Conservation (phyloP, 2,329 filamentous ascomycete species). For the Phialophora expanda region DNA sequence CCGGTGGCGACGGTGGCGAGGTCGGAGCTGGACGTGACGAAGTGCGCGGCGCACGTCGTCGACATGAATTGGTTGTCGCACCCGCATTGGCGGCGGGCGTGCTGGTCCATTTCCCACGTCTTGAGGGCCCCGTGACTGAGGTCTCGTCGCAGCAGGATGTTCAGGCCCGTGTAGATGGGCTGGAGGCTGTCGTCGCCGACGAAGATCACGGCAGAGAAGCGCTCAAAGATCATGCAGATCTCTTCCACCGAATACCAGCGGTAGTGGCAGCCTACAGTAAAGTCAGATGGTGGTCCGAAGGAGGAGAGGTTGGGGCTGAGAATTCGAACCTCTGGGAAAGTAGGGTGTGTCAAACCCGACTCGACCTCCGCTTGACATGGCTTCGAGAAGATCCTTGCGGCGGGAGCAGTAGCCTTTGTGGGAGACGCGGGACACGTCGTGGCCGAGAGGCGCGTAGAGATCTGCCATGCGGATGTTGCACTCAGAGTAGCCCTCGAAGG, state of each 20-base stretch:
- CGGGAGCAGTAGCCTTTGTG: constrained; percentile 43
- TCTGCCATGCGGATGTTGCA: constrained; percentile 46
- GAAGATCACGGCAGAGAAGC: constrained; percentile 51
- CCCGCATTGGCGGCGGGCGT: constrained; percentile 44
- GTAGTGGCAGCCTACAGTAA: constrained; percentile 47
- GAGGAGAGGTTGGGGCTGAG: neutral
- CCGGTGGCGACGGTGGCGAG: constrained; percentile 28
- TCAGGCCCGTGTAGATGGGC: constrained; percentile 53
- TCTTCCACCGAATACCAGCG: constrained; percentile 51
- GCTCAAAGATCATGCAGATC: constrained; percentile 53
- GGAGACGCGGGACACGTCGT: constrained; percentile 29
- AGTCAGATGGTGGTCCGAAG: neutral
- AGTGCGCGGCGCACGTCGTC: constrained; percentile 41
- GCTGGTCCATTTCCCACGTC: constrained; percentile 47
- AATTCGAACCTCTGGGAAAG: constrained; percentile 44
- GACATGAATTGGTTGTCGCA: constrained; percentile 52
- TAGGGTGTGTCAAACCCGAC: constrained; percentile 51
- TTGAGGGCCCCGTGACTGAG: constrained; percentile 48
- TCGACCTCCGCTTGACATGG: constrained; percentile 50
- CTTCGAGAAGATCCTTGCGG: constrained; percentile 47
- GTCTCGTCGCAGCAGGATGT: constrained; percentile 52
- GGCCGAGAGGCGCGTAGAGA: constrained; percentile 44
- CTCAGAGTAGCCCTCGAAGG: constrained; percentile 46
- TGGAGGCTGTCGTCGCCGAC: constrained; percentile 50
- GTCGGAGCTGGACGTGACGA: constrained; percentile 41